Evolutionary conservation across 2,329 filamentous ascomycete species (phyloP).

Genomic region (Penicillium sp.): DNA sequence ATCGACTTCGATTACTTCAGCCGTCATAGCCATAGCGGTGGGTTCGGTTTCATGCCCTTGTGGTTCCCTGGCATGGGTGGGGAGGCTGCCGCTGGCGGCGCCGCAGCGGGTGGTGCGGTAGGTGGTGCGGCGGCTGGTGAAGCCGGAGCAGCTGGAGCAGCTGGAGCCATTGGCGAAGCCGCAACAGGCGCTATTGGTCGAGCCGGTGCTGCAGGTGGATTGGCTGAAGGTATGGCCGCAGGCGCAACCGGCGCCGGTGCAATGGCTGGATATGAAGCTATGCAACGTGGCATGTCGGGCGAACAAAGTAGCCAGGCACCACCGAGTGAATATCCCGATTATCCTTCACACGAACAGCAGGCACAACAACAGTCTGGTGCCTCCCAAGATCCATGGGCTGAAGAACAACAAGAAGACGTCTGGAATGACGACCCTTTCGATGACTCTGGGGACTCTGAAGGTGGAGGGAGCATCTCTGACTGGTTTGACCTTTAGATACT

Average conservation of each 20-base stretch:
- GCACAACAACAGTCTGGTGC: conserved; percentile 19
- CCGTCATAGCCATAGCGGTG: conserved; percentile 53
- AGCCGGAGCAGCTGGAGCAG: conserved; percentile 36
- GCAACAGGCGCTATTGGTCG: conserved; percentile 19
- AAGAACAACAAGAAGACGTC: conserved; percentile 23
- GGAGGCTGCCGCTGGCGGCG: conserved; percentile 34
- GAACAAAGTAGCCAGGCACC: conserved; percentile 17
- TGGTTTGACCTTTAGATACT: neutral
- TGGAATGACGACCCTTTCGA: conserved; percentile 22
- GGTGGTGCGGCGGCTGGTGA: conserved; percentile 39
- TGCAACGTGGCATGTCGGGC: conserved; percentile 53
- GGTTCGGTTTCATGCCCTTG: conserved; percentile 54
- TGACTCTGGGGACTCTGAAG: conserved; percentile 15
- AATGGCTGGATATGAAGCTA: conserved; percentile 64
- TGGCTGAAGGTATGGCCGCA: conserved; percentile 41
- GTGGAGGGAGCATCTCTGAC: conserved; percentile 2
- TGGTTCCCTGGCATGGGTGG: conserved; percentile 50
- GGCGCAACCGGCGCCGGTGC: conserved; percentile 57
- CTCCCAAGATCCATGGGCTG: conserved; percentile 29
- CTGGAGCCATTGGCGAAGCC: conserved; percentile 33
- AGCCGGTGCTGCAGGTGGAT: conserved; percentile 42
- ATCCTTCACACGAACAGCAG: conserved; percentile 16
- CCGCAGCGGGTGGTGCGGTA: conserved; percentile 28
- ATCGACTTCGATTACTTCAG: conserved; percentile 70
- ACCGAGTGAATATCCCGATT: conserved; percentile 17